phyloP scores from a whole-genome alignment of 75 land plant species.

The Cunninghamia lanceolata region DNA sequence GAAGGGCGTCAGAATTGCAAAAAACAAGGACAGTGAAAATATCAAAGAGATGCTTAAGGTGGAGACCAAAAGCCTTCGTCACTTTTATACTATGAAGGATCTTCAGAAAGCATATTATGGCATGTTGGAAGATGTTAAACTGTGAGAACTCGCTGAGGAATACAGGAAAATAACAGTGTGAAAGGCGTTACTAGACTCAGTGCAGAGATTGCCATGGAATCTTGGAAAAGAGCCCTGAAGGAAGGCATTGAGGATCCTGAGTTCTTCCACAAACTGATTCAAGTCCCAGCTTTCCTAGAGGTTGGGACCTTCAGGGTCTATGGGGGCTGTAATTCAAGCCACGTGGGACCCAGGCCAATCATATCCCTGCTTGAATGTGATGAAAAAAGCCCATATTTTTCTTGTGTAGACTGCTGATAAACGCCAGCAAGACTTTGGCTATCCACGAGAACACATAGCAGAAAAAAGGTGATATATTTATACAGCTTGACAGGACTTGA shows the following conservation, averaged over 20 bases:
- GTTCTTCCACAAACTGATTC: background rate
- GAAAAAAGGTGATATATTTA: background rate
- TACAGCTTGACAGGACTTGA: background rate
- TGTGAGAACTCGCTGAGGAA: background rate
- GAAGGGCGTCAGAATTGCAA: background rate
- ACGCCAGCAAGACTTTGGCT: background rate
- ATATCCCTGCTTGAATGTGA: background rate
- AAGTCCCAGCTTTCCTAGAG: background rate
- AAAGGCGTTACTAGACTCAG: background rate
- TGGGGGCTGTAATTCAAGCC: background rate
- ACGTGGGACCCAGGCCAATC: background rate
- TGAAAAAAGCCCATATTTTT: background rate
- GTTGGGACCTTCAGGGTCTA: background rate
- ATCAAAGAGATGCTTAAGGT: background rate
- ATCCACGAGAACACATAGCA: background rate
- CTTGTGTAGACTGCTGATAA: background rate
- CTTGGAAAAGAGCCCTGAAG: background rate
- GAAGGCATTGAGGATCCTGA: background rate
- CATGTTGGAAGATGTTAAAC: background rate
- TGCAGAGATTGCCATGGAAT: background rate
- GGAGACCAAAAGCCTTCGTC: background rate
- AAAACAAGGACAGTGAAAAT: background rate
- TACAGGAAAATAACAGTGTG: background rate
- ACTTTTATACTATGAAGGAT: background rate
- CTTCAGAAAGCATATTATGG: background rate